Percentiles rank a stretch among this genome's conserved stretches.
phyloP scores from a whole-genome alignment of 139 green algal species.

The Closterium sp. region DNA sequence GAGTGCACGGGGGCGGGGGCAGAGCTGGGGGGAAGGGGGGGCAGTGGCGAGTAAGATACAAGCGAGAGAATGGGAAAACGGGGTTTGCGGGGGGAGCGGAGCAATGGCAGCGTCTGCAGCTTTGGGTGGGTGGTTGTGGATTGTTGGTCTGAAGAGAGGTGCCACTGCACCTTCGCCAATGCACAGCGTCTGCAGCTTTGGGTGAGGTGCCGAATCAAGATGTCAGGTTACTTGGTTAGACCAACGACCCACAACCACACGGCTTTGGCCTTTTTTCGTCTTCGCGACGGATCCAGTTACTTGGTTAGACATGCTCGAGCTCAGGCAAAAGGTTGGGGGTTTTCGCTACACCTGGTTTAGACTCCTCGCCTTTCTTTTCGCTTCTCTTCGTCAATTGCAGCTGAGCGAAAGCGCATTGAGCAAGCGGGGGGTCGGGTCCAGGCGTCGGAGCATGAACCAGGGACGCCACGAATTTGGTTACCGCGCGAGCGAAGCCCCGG shows the following conservation, averaged over 20 bases:
- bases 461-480: not conserved
- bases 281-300: too few relatives aligned
- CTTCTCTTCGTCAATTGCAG: not conserved
- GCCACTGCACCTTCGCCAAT: too few relatives aligned
- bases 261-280: too few relatives aligned
- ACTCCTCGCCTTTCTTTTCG: not conserved
- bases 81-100: not conserved
- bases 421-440: slow-evolving; percentile 8
- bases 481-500: slow-evolving; percentile 6
- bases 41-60: not conserved
- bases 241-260: too few relatives aligned
- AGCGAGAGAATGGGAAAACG: not conserved
- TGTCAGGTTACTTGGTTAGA: too few relatives aligned
- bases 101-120: not conserved
- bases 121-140: not conserved
- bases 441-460: slow-evolving; percentile 11
- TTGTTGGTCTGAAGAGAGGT: not conserved
- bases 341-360: too few relatives aligned
- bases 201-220: too few relatives aligned
- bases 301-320: too few relatives aligned
- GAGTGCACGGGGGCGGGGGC: too few relatives aligned
- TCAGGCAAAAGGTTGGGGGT: too few relatives aligned
- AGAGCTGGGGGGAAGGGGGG: not conserved
- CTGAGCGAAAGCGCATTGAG: slow-evolving; percentile 9
- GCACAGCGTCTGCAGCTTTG: too few relatives aligned